Percentiles rank a stretch among this genome's conserved stretches.
phyloP scores from a whole-genome alignment of 176 grass and related monocot species.

The Microstegium vimineum region DNA sequence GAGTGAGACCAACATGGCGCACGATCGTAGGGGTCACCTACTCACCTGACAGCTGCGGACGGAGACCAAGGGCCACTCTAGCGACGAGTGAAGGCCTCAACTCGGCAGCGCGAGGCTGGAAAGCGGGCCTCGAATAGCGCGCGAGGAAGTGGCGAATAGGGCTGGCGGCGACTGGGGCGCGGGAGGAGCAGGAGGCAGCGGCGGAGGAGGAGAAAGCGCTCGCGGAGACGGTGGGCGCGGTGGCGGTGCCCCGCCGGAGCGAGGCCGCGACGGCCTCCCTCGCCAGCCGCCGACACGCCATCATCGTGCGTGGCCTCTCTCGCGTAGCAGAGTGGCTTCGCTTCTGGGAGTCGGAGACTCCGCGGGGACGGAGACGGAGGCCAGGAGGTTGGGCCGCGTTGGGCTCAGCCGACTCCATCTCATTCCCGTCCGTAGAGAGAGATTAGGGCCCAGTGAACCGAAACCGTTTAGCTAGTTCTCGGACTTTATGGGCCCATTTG shows the following conservation, averaged over 20 bases:
- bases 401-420: background rate
- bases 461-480: background rate
- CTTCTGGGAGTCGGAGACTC: background rate
- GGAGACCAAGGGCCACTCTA: background rate
- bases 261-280: background rate
- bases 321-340: background rate
- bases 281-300: slow-evolving; percentile 38
- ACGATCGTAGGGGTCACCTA: background rate
- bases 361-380: background rate
- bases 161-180: background rate
- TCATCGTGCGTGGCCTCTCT: background rate
- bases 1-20: background rate
- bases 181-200: background rate
- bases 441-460: background rate
- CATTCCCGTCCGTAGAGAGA: background rate
- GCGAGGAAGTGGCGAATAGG: background rate
- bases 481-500: background rate
- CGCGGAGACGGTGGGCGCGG: background rate
- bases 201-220: background rate
- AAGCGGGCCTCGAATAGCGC: background rate
- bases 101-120: background rate
- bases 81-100: background rate
- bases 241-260: background rate
- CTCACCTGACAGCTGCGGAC: slow-evolving; percentile 19
- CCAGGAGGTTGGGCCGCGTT: background rate